A percentile compares a stretch with the other conserved stretches of the same genome.
These are phyloP conservation scores for Phytophthora ohioensis DNA, from an alignment of 352 stramenopile genomes.

Conservation along the genomic window DNA sequence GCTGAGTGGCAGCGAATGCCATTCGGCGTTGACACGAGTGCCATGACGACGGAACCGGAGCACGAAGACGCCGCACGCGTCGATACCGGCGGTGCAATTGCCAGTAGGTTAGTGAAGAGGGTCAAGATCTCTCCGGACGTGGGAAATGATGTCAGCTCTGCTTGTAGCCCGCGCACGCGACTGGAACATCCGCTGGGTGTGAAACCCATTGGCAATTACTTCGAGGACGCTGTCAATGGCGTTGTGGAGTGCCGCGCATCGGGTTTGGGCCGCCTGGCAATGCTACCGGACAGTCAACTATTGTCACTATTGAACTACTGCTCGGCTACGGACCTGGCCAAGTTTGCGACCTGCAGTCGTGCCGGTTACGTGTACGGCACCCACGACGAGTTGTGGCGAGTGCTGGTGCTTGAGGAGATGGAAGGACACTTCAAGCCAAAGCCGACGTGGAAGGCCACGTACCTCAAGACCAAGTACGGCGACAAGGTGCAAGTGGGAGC, in stretches of 20 bases:
- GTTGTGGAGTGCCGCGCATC: constrained; percentile 64
- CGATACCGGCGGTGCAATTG: constrained; percentile 23
- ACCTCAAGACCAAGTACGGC: constrained; percentile 61
- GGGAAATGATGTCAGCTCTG: neutral
- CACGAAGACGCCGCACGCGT: constrained; percentile 13
- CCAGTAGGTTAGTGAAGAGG: constrained; percentile 43
- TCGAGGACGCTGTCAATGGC: constrained; percentile 68
- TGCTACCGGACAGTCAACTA: constrained; percentile 71
- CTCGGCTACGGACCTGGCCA: constrained; percentile 55
- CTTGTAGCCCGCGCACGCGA: constrained; percentile 12
- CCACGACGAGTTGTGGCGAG: constrained; percentile 88
- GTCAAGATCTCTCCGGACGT: constrained; percentile 28
- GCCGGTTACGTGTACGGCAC: constrained; percentile 76
- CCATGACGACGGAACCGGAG: constrained; percentile 22
- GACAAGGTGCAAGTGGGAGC: constrained; percentile 21
- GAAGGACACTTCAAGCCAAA: constrained; percentile 61
- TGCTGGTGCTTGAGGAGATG: constrained; percentile 80
- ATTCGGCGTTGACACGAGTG: constrained; percentile 25
- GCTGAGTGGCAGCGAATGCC: constrained; percentile 34
- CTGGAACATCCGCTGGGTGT: constrained; percentile 82
- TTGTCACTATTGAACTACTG: constrained; percentile 72
- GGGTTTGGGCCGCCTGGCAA: constrained; percentile 63
- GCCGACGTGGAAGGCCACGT: constrained; percentile 78
- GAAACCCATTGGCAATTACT: constrained; percentile 87
- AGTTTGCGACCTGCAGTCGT: constrained; percentile 56